Percentiles rank a stretch among this genome's conserved stretches.
phyloP scores from a whole-genome alignment of 2,329 filamentous ascomycete genomes.

The Beauveria scarabaeidicola region DNA sequence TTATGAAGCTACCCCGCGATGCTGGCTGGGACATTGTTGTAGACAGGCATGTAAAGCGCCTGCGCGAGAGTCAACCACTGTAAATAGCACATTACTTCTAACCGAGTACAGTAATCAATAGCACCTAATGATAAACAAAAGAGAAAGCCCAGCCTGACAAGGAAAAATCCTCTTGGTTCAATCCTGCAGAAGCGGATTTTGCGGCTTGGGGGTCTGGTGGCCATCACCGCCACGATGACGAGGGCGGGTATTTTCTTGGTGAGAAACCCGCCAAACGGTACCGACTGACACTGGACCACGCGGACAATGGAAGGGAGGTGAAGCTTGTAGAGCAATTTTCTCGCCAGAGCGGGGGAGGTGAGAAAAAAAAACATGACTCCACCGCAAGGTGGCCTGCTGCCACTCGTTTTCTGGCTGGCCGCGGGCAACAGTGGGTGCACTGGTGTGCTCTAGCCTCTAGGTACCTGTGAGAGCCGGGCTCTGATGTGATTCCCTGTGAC shows the following conservation, averaged over 20 bases:
- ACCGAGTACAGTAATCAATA: too few relatives aligned
- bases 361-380: conserved; percentile 7
- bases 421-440: neutral
- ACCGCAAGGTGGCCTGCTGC: neutral
- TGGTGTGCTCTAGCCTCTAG: too few relatives aligned
- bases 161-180: neutral
- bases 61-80: neutral
- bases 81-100: too few relatives aligned
- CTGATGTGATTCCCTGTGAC: too few relatives aligned
- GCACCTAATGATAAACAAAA: neutral
- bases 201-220: conserved; percentile 1
- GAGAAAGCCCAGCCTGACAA: neutral
- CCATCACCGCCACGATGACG: conserved; percentile 6
- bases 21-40: neutral
- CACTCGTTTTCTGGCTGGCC: neutral
- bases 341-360: conserved; percentile 3
- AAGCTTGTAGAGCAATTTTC: conserved; percentile 7
- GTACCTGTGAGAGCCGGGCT: too few relatives aligned
- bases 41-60: neutral
- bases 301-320: conserved; percentile 10
- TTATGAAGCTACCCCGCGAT: conserved; percentile 5
- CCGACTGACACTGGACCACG: neutral
- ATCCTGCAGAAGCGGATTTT: neutral
- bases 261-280: neutral
- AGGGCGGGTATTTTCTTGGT: neutral